Evolutionary conservation across 2,329 filamentous ascomycete species (phyloP), one percentile per base, ranked within the genome.

Genomic region (Cryphonectria radicalis): DNA sequence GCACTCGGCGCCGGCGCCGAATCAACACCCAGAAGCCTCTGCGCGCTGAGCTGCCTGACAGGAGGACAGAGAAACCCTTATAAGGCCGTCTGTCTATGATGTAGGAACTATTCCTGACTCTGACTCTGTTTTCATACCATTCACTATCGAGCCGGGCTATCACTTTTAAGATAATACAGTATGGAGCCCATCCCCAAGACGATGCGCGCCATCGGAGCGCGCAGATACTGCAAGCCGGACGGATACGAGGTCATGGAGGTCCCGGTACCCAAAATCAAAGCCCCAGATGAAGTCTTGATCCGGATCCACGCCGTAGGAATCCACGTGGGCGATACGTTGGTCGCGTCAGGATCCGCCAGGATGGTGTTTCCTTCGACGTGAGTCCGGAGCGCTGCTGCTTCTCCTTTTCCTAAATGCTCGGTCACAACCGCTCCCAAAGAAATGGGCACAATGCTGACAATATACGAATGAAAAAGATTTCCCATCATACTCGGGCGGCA

Each of bases 241-340:
- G 77, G 72, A 11, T 85, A 82, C 71, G 79, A 83, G 35, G 72
- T 87, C 22, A 71, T 76, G 5, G 81, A 84, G 4, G 69, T 84
- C n/a, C 82, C 85, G 0, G 77, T 82, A 3, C 85, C 86, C 0
- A 74, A 73, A n/a, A 84, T 88, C 65, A 78, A 77, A 3, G 74
- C 78, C 8, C 80, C 84, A 1, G 77, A 83, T 40, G 79, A 87
- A 4, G 77, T 88, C 1, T 76, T 88, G 2, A 72, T 86, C 14
- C 77, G 77, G 22, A 77, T 85, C 40, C 78, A 82, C 55, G 80
- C 83, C 4, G 80, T 77, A 2, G 74, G 75, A 0, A 77, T 84
- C 4, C 76, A 77, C n/a, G 79, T 80, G 0, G 79, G 79, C 0
- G 82, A 85, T 19, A 79, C 80, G 0, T 75, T 78, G 60, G 43